Percentiles rank a stretch among this genome's conserved stretches.
Conservation (phyloP, 148 eudicot species). For the Heliamphora exappendiculata region DNA sequence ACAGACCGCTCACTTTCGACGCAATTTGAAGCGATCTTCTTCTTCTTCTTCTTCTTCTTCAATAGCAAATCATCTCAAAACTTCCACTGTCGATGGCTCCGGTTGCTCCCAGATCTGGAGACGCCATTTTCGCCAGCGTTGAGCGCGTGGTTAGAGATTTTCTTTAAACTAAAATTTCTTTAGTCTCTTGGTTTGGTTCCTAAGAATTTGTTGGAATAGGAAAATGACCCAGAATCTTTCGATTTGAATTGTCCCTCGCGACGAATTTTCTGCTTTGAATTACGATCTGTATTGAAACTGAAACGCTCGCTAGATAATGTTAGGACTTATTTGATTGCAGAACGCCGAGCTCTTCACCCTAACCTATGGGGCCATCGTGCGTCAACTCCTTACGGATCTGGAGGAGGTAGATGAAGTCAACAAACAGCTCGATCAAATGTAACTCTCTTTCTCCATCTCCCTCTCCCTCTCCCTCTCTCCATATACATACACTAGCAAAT, state of each 20-base stretch:
- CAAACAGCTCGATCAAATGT: conserved; percentile 87
- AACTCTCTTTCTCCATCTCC: neutral
- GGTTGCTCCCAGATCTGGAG: conserved; percentile 45
- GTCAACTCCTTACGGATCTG: conserved; percentile 87
- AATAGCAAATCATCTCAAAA: neutral
- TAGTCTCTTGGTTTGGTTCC: neutral
- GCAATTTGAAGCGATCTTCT: too few species aligned
- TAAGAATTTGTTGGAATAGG: too few species aligned
- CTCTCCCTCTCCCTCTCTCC: neutral
- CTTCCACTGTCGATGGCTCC: conserved; percentile 30
- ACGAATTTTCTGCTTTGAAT: neutral
- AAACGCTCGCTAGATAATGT: neutral
- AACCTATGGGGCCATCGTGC: conserved; percentile 97
- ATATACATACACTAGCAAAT: too few species aligned
- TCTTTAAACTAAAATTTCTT: neutral
- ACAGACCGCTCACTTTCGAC: too few species aligned
- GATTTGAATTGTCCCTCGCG: neutral
- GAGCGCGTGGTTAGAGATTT: conserved; percentile 32
- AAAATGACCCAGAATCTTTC: neutral
- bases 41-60: too few species aligned
- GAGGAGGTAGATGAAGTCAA: conserved; percentile 97
- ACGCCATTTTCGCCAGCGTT: conserved; percentile 43
- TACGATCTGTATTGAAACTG: neutral
- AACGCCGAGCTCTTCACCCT: conserved; percentile 89
- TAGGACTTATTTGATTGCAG: conserved; percentile 20